Base-by-base conservation (phyloP, 2,329 filamentous ascomycete species). In the Plectosphaerella cucumerina region DNA sequence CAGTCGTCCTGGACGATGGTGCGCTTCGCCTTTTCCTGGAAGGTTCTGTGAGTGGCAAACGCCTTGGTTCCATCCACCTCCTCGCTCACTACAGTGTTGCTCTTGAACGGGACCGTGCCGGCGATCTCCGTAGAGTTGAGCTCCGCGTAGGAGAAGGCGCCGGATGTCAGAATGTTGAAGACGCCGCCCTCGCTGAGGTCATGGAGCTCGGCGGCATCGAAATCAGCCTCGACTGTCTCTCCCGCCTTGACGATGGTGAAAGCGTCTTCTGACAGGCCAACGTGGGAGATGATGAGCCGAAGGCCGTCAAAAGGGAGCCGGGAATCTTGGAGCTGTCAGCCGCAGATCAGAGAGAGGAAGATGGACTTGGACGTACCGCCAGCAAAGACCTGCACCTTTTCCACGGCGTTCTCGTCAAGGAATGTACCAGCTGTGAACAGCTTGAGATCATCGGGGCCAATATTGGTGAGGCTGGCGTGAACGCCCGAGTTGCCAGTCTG, bases 31-130 rank as follows among this genome's bases (percentile, higher is more conserved):
- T 48, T 65, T 59, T 42, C 42, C 50, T 71, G 53, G 50, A 78
- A 74, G 23, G 72, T 65, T 20, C 70, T 70, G 57, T 73, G 68
- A 22, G 74, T 70, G 34, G 71, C 66, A 33, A 71, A 70, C n/a
- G 82, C 82, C 48, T 74, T 59, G 11, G 65, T 66, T 34, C 76
- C 81, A 57, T 86, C 75, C 37, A 87, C 70, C n/a, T 71, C 63
- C n/a, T 47, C 44, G 53, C 84, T 70, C 45, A 70, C 71, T 48
- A 86, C 65, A 45, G 72, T 72, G 67, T 86, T 85, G 60, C 77
- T 81, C 35, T 70, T 68, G 67, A 76, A 85, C 14, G 72, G 61
- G 10, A 85, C 60, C 44, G 71, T 70, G 35, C 76, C 79, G 8
- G 70, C 64, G 48, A 86, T 71, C 43, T 73, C 66, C 48, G 71